A percentile compares a stretch with the other conserved stretches of the same genome.
phyloP scores from a whole-genome alignment of 768 basidiomycete species.

The Boletus reticuloceps region DNA sequence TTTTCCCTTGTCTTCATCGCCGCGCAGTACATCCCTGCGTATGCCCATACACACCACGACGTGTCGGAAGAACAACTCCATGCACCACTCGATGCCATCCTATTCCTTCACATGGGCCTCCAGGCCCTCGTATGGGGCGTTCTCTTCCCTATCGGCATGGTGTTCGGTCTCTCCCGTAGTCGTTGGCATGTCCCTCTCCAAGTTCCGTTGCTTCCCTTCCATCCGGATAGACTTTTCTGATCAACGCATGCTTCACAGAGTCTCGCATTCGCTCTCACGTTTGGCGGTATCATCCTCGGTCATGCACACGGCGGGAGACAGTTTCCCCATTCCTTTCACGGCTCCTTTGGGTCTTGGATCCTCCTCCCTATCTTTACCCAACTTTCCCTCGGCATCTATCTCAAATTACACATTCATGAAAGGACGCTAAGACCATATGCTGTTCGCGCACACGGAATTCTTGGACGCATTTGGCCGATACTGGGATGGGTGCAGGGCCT shows the following conservation, averaged over 20 bases:
- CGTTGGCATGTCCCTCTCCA: slow-evolving; percentile 92
- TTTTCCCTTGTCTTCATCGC: slow-evolving; percentile 10
- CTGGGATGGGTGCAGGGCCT: slow-evolving; percentile 89
- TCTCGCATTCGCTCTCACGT: slow-evolving; percentile 64
- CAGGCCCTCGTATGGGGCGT: slow-evolving; percentile 84
- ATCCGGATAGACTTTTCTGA: neutral
- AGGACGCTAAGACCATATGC: slow-evolving; percentile 67
- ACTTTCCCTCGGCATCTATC: slow-evolving; percentile 75
- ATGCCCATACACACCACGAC: slow-evolving; percentile 60
- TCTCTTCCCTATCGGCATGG: slow-evolving; percentile 83
- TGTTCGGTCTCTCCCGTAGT: slow-evolving; percentile 71
- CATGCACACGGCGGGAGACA: slow-evolving; percentile 82
- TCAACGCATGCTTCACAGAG: slow-evolving; percentile 38
- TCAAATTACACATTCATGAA: slow-evolving; percentile 90
- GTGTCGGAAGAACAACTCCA: slow-evolving; percentile 60
- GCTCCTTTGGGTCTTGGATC: slow-evolving; percentile 51
- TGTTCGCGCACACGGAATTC: slow-evolving; percentile 66
- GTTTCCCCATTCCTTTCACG: slow-evolving; percentile 76
- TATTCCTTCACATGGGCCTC: slow-evolving; percentile 81
- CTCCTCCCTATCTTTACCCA: slow-evolving; percentile 66
- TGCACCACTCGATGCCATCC: slow-evolving; percentile 70
- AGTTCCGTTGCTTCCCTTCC: slow-evolving; percentile 25
- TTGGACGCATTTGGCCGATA: slow-evolving; percentile 83
- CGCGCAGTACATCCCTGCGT: slow-evolving; percentile 3
- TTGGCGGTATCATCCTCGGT: slow-evolving; percentile 76